Percentiles rank a stretch among this genome's conserved stretches.
These are phyloP conservation scores for Cyberlindnera xylosilytica DNA, from an alignment of 805 yeast genomes.

Conservation along the genomic window DNA sequence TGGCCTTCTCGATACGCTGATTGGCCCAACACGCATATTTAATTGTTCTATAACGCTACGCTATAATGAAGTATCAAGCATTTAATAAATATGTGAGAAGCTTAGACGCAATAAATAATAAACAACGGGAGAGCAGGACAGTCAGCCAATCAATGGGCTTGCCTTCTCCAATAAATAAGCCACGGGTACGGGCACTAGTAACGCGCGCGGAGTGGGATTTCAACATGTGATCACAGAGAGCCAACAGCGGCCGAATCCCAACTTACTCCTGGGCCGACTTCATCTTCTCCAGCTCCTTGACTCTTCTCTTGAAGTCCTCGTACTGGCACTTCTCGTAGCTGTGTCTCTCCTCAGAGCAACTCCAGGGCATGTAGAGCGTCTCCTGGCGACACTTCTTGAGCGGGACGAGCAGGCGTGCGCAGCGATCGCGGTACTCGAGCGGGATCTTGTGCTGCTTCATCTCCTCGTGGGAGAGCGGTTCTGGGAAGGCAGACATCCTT, in stretches of 20 bases:
- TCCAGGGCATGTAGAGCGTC: slow-evolving; percentile 60
- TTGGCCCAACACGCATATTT: too few species aligned
- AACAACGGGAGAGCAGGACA: background rate
- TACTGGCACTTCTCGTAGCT: slow-evolving; percentile 84
- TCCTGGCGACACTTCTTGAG: slow-evolving; percentile 60
- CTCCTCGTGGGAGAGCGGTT: slow-evolving; percentile 63
- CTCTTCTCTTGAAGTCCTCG: slow-evolving; percentile 77
- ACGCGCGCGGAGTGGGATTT: too few species aligned
- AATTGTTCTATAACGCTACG: too few species aligned
- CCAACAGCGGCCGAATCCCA: too few species aligned
- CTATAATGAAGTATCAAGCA: too few species aligned
- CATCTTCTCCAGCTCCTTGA: slow-evolving; percentile 68
- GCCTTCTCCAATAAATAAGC: background rate
- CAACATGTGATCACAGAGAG: too few species aligned
- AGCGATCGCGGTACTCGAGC: slow-evolving; percentile 76
- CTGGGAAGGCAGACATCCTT: slow-evolving; percentile 6
- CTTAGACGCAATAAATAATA: slow-evolving; percentile 10
- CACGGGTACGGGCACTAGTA: too few species aligned
- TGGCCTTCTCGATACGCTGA: too few species aligned
- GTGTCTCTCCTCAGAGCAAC: slow-evolving; percentile 75
- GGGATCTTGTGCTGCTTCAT: slow-evolving; percentile 79
- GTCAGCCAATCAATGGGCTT: background rate
- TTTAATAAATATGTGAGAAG: too few species aligned
- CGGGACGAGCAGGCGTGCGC: slow-evolving; percentile 64
- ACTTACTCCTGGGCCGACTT: too few species aligned